These are phyloP conservation scores for Dothideomycetes sp. DNA, from an alignment of 2,329 filamentous ascomycete species.

Conservation along the genomic window DNA sequence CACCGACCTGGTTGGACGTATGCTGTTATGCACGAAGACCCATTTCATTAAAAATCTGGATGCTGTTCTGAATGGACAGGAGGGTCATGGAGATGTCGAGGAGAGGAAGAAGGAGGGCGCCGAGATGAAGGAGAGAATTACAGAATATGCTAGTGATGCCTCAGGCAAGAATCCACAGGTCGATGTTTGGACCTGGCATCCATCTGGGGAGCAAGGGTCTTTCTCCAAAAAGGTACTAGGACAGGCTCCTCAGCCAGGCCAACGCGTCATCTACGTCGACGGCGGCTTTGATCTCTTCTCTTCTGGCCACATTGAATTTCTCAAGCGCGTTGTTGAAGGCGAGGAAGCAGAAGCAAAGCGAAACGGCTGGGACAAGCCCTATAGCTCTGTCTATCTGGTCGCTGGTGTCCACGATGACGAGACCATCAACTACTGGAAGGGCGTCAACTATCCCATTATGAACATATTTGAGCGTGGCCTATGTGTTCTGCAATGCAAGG, in stretches of 20 bases:
- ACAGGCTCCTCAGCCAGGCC: slow-evolving; percentile 59
- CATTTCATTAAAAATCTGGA: slow-evolving; percentile 69
- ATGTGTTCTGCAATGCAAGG: slow-evolving; percentile 88
- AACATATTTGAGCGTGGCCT: slow-evolving; percentile 95
- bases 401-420: slow-evolving; percentile 90
- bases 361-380: slow-evolving; percentile 67
- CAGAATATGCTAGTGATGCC: slow-evolving; percentile 78
- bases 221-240: slow-evolving; percentile 63
- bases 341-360: slow-evolving; percentile 60
- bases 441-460: slow-evolving; percentile 98
- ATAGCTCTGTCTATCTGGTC: slow-evolving; percentile 75
- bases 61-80: slow-evolving; percentile 54
- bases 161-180: slow-evolving; percentile 67
- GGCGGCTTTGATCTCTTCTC: slow-evolving; percentile 96
- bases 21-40: slow-evolving; percentile 88
- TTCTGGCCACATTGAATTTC: slow-evolving; percentile 91
- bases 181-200: slow-evolving; percentile 72
- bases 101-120: slow-evolving; percentile 54
- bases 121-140: slow-evolving; percentile 67
- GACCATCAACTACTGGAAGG: slow-evolving; percentile 94
- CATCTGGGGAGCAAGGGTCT: slow-evolving; percentile 42
- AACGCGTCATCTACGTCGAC: slow-evolving; percentile 87
- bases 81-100: slow-evolving; percentile 58
- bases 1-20: slow-evolving; percentile 93
- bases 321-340: slow-evolving; percentile 61